Evolutionary conservation across 2,329 filamentous ascomycete species (phyloP).

Genomic region (Diaporthe sp.): DNA sequence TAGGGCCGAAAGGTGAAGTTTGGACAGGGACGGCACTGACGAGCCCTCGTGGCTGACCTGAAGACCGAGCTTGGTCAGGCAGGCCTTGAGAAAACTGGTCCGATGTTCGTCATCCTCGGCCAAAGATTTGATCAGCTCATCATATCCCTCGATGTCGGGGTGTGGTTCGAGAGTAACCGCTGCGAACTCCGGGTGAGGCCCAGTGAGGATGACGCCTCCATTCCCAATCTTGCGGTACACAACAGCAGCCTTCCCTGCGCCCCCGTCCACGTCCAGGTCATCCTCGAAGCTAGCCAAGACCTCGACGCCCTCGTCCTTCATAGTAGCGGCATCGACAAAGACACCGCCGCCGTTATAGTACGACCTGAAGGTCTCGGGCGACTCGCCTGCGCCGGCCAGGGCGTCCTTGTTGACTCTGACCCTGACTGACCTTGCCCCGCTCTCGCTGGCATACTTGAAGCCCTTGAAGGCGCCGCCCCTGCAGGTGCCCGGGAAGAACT

Average conservation of each 20-base stretch:
- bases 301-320: conserved; percentile 76
- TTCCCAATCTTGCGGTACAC: conserved; percentile 87
- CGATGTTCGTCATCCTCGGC: conserved; percentile 78
- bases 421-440: conserved; percentile 80
- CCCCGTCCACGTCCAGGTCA: conserved; percentile 81
- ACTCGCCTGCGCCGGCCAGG: conserved; percentile 62
- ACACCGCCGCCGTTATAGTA: conserved; percentile 98
- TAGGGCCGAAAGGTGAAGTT: conserved; percentile 83
- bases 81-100: conserved; percentile 82
- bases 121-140: conserved; percentile 76
- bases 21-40: conserved; percentile 83
- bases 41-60: conserved; percentile 78
- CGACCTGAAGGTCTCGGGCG: conserved; percentile 75
- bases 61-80: conserved; percentile 85
- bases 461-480: conserved; percentile 89
- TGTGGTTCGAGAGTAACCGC: conserved; percentile 81
- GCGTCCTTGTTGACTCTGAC: conserved; percentile 74
- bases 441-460: conserved; percentile 92
- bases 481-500: conserved; percentile 89
- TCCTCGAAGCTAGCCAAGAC: conserved; percentile 86
- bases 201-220: conserved; percentile 84
- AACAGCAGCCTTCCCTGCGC: conserved; percentile 80
- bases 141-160: conserved; percentile 77
- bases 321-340: conserved; percentile 83
- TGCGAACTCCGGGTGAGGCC: conserved; percentile 96